Conservation (phyloP, 257 asterid species). For the Solanum gracilifrons region DNA sequence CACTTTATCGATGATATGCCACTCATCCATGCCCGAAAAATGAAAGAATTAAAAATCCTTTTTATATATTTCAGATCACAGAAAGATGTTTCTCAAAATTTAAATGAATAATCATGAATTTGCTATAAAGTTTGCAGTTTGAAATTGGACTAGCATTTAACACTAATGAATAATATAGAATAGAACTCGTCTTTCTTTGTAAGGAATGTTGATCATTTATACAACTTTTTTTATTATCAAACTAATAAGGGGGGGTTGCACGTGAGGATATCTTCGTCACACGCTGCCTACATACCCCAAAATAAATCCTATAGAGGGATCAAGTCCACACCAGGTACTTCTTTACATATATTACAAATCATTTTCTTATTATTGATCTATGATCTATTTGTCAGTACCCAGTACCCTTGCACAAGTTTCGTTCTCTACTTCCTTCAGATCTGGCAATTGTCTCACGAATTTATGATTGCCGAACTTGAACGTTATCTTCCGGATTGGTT, state of each 20-base stretch:
- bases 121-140: background rate
- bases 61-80: no score
- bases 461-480: background rate
- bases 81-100: no score
- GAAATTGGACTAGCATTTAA: background rate
- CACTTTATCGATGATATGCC: background rate
- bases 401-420: background rate
- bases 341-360: background rate
- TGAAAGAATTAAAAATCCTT: no score
- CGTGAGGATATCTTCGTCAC: background rate
- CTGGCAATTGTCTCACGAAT: background rate
- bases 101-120: no score
- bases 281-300: background rate
- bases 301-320: background rate
- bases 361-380: no score
- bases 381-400: no score
- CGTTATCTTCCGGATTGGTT: background rate
- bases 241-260: background rate
- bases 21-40: no score
- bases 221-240: background rate
- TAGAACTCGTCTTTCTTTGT: background rate
- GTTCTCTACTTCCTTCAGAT: background rate
- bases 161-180: background rate
- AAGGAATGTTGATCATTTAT: background rate
- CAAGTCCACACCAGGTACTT: background rate